Conservation (phyloP, 2,329 filamentous ascomycete genomes). For the Blastomyces emzantsi region DNA sequence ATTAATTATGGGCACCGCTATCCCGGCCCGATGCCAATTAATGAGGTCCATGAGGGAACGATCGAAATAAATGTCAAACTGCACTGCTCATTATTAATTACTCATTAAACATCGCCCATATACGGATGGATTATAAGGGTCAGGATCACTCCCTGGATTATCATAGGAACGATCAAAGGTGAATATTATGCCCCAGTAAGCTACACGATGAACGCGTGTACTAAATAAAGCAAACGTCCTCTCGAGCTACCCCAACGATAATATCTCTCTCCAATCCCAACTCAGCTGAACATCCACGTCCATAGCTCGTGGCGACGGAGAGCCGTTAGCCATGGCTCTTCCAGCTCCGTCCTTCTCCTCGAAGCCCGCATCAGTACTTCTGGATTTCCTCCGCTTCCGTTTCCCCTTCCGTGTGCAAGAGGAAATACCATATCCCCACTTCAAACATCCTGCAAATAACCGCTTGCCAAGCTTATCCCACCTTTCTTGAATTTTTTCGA, state of each 20-base stretch:
- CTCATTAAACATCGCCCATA: not conserved
- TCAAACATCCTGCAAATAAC: conserved; percentile 29
- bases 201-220: no score
- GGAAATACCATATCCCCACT: conserved; percentile 18
- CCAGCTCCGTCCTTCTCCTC: not conserved
- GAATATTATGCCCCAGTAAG: not conserved
- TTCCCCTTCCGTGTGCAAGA: not conserved
- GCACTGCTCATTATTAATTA: not conserved
- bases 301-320: not conserved
- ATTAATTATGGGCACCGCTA: not conserved
- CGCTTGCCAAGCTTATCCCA: conserved; percentile 23
- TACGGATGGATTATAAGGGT: not conserved
- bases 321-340: not conserved
- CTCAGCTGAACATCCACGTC: conserved; percentile 18
- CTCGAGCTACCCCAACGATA: conserved; percentile 7
- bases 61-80: not conserved
- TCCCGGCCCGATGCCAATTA: not conserved
- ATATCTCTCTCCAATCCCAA: conserved; percentile 24
- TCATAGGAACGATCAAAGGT: not conserved
- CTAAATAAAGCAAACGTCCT: not conserved
- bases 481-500: conserved; percentile 1
- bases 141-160: not conserved
- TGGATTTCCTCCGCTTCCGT: not conserved
- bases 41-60: not conserved
- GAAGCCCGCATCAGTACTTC: not conserved